Evolutionary conservation across 495 filamentous ascomycete genomes (phyloP).

Genomic region (Apiosordaria backusii): DNA sequence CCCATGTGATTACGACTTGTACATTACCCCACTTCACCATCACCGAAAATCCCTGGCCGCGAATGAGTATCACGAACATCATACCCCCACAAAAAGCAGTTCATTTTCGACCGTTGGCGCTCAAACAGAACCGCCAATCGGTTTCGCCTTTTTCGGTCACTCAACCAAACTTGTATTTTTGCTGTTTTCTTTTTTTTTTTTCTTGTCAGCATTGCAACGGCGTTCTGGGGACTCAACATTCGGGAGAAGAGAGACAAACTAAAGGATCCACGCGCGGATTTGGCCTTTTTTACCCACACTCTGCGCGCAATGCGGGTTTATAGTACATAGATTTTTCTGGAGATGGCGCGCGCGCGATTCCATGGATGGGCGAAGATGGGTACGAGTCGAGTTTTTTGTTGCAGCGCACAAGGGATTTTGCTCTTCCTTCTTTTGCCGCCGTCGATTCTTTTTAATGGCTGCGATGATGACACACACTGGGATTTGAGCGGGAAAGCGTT

Average conservation of each 20-base stretch:
- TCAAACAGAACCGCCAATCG: neutral
- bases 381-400: neutral
- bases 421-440: neutral
- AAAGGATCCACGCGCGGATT: neutral
- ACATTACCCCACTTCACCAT: conserved; percentile 18
- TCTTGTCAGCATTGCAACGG: conserved; percentile 53
- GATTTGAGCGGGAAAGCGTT: neutral
- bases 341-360: neutral
- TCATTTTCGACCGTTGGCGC: conserved; percentile 10
- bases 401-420: neutral
- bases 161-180: conserved; percentile 38
- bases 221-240: conserved; percentile 29
- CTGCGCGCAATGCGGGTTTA: neutral
- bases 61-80: conserved; percentile 46
- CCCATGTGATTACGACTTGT: conserved; percentile 17
- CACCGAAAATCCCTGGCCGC: conserved; percentile 45
- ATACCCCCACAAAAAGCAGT: conserved; percentile 24
- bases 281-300: neutral
- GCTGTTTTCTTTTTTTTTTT: conserved; percentile 16
- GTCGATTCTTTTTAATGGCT: neutral
- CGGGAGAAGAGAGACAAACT: neutral
- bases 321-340: neutral
- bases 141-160: conserved; percentile 16
- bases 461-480: neutral
- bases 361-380: neutral